phyloP scores from a whole-genome alignment of 177 flowering plant genomes.

The Vitis hybrid region DNA sequence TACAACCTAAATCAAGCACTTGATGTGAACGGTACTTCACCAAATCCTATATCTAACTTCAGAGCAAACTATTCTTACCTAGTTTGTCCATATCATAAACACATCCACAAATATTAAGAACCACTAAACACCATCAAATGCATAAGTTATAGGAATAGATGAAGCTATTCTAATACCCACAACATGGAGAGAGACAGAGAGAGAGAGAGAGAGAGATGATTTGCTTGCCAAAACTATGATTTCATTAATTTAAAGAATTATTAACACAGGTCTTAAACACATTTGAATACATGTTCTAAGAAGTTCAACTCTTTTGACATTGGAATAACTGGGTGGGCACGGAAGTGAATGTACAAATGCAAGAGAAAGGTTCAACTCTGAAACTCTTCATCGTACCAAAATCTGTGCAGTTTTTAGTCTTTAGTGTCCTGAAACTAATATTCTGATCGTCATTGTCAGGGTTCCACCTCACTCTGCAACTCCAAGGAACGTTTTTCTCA shows the following conservation, averaged over 20 bases:
- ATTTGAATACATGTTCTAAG: slow-evolving; percentile 5
- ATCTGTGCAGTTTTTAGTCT: slow-evolving; percentile 13
- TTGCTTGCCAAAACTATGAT: not conserved
- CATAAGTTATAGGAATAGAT: no score
- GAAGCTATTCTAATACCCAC: not conserved
- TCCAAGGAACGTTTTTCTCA: not conserved
- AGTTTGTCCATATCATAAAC: no score
- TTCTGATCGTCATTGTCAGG: no score
- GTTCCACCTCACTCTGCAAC: not conserved
- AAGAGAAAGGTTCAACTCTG: slow-evolving; percentile 2
- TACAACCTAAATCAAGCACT: no score
- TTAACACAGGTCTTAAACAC: slow-evolving; percentile 2
- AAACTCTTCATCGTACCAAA: slow-evolving; percentile 15
- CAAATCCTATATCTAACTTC: no score
- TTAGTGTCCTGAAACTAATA: slow-evolving; percentile 1
- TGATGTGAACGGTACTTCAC: no score
- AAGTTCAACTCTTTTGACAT: slow-evolving; percentile 1
- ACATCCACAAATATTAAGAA: no score
- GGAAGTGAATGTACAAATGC: slow-evolving; percentile 11
- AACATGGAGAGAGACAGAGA: not conserved
- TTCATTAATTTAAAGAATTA: slow-evolving; percentile 16
- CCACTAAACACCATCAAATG: no score
- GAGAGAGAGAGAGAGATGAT: not conserved
- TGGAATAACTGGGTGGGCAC: not conserved
- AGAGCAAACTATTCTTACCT: no score